phyloP scores from a whole-genome alignment of 2,329 filamentous ascomycete genomes.

The Calonectria pseudoreteaudii region DNA sequence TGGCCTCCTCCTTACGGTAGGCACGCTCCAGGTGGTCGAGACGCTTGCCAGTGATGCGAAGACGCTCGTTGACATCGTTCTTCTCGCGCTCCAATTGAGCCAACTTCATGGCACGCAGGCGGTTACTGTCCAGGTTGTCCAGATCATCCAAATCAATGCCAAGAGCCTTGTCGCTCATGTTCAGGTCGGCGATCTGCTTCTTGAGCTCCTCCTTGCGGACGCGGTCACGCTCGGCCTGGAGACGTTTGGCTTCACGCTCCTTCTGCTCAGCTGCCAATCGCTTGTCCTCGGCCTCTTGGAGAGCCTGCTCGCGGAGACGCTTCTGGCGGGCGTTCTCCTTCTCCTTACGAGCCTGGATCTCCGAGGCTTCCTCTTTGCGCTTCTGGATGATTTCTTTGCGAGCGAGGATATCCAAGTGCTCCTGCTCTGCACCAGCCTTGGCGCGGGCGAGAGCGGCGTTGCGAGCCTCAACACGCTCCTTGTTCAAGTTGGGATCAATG shows the following conservation, averaged over 20 bases:
- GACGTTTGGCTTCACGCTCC: conserved; percentile 86
- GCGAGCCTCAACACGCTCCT: conserved; percentile 82
- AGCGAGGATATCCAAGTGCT: conserved; percentile 86
- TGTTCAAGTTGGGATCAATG: conserved; percentile 90
- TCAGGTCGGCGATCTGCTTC: conserved; percentile 91
- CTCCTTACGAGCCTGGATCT: conserved; percentile 87
- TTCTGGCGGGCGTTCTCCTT: conserved; percentile 93
- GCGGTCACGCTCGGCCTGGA: conserved; percentile 88
- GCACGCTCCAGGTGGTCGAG: conserved; percentile 98
- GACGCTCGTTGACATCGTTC: conserved; percentile 91
- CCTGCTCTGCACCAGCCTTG: conserved; percentile 88
- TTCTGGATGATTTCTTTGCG: conserved; percentile 94
- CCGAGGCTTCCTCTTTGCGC: conserved; percentile 95
- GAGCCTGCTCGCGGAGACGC: conserved; percentile 85
- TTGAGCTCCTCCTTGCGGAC: conserved; percentile 94
- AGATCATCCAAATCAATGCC: conserved; percentile 85
- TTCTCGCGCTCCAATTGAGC: conserved; percentile 98
- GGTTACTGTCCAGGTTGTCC: conserved; percentile 87
- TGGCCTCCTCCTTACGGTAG: conserved; percentile 93
- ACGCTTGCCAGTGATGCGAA: conserved; percentile 92
- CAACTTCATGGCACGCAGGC: conserved; percentile 93
- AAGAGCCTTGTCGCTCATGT: conserved; percentile 82
- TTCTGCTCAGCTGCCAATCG: conserved; percentile 92
- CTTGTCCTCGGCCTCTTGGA: conserved; percentile 89
- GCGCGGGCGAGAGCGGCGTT: conserved; percentile 84